phyloP scores from a whole-genome alignment of 805 yeast genomes.

The Kazachstania kunashirensis region DNA sequence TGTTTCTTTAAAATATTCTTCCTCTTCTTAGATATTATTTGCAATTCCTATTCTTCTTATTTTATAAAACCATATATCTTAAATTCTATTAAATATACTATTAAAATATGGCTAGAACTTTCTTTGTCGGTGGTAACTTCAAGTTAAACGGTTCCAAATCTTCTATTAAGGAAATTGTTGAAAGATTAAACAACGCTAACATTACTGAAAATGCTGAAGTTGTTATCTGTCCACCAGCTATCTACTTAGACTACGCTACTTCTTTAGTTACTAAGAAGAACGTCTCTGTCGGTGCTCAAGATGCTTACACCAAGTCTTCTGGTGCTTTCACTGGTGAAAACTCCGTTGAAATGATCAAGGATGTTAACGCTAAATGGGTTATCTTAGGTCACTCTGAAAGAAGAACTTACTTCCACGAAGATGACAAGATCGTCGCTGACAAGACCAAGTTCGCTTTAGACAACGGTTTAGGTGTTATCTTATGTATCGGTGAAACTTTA shows the following conservation, averaged over 20 bases:
- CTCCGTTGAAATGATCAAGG: conserved; percentile 80
- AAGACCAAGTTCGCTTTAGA: conserved; percentile 93
- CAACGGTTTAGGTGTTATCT: conserved; percentile 78
- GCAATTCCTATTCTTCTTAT: neutral
- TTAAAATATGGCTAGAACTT: conserved; percentile 56
- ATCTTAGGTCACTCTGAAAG: conserved; percentile 98
- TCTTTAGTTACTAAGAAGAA: conserved; percentile 56
- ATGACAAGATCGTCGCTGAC: conserved; percentile 83
- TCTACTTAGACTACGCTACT: conserved; percentile 75
- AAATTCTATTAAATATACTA: too few relatives aligned
- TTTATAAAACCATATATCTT: neutral
- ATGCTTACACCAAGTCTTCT: conserved; percentile 73
- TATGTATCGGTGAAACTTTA: conserved; percentile 95
- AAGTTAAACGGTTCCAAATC: conserved; percentile 93
- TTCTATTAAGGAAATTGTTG: conserved; percentile 76
- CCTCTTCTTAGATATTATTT: neutral
- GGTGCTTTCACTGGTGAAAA: conserved; percentile 99
- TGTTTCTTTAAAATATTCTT: too few relatives aligned
- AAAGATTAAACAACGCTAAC: conserved; percentile 66
- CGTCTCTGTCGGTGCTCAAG: conserved; percentile 83
- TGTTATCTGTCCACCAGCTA: conserved; percentile 93
- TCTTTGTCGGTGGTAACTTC: conserved; percentile 99
- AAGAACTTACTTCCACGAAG: conserved; percentile 85
- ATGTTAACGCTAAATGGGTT: conserved; percentile 89
- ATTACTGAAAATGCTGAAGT: conserved; percentile 78